Percentiles rank a stretch among this genome's conserved stretches.
phyloP scores from a whole-genome alignment of 2,329 filamentous ascomycete species.

The Verticillium alfalfae region DNA sequence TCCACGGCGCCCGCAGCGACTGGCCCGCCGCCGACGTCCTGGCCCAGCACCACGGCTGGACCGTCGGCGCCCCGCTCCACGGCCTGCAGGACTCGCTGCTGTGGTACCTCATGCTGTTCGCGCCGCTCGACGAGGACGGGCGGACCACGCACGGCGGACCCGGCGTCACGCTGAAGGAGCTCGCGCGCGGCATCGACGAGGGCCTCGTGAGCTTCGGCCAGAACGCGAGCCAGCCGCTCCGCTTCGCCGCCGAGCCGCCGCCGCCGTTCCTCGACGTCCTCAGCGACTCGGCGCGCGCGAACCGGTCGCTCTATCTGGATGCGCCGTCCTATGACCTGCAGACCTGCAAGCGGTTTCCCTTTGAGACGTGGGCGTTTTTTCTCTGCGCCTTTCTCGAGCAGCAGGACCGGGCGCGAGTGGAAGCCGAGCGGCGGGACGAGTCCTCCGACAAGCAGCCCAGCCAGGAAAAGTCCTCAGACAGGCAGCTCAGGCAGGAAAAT shows the following conservation, averaged over 20 bases:
- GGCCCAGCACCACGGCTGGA: conserved; percentile 26
- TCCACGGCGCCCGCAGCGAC: conserved; percentile 26
- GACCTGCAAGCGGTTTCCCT: conserved; percentile 26
- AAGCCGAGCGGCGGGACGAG: too few species aligned
- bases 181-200: conserved; percentile 25
- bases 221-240: conserved; percentile 15
- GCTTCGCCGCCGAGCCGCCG: conserved; percentile 22
- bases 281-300: conserved; percentile 23
- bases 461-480: too few species aligned
- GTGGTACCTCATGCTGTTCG: conserved; percentile 27
- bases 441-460: too few species aligned
- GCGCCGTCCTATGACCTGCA: conserved; percentile 20
- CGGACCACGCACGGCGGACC: too few species aligned
- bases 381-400: conserved; percentile 33
- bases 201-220: conserved; percentile 21
- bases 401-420: conserved; percentile 7
- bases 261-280: conserved; percentile 27
- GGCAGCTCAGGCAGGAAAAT: too few species aligned
- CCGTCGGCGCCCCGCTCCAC: conserved; percentile 16
- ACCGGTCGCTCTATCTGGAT: conserved; percentile 20
- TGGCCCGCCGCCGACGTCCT: conserved; percentile 23
- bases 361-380: conserved; percentile 36
- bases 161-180: conserved; percentile 12
- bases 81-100: conserved; percentile 24
- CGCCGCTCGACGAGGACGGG: conserved; percentile 7